Conservation (phyloP, 2,329 filamentous ascomycete species). For the Epichloe gansuensis region DNA sequence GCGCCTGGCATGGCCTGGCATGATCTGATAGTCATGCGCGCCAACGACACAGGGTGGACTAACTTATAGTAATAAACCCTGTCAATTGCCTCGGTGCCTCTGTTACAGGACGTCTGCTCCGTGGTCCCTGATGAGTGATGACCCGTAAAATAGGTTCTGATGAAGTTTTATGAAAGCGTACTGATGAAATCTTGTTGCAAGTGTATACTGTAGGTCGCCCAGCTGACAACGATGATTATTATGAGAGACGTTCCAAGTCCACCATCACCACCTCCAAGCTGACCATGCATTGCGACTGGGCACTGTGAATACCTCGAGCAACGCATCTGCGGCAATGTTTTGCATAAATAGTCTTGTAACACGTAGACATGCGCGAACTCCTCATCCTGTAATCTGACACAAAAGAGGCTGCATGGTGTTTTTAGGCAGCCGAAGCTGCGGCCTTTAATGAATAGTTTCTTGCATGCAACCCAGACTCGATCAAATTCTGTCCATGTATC, state of each 20-base stretch:
- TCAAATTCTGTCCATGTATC: background rate
- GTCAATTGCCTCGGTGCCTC: background rate
- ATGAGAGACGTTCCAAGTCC: no score
- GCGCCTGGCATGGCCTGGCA: background rate
- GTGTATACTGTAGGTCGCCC: no score
- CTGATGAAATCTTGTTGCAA: no score
- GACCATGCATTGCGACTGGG: background rate
- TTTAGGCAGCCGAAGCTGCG: background rate
- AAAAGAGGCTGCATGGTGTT: background rate
- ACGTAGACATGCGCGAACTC: background rate
- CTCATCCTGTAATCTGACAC: background rate
- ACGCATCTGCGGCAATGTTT: background rate
- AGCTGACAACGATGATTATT: no score
- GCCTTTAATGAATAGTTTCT: background rate
- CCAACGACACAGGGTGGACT: slow-evolving; percentile 6
- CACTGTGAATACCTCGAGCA: background rate
- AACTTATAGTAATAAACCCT: background rate
- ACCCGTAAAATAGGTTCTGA: no score
- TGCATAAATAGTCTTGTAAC: background rate
- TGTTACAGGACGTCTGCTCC: background rate
- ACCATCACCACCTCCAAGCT: no score
- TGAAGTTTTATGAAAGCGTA: no score
- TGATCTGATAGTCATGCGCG: slow-evolving; percentile 9
- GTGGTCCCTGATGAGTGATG: no score
- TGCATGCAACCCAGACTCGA: background rate